Percentiles rank a stretch among this genome's conserved stretches.
These are phyloP conservation scores for Lepiota subincarnata DNA, from an alignment of 768 basidiomycete genomes.

Conservation along the genomic window DNA sequence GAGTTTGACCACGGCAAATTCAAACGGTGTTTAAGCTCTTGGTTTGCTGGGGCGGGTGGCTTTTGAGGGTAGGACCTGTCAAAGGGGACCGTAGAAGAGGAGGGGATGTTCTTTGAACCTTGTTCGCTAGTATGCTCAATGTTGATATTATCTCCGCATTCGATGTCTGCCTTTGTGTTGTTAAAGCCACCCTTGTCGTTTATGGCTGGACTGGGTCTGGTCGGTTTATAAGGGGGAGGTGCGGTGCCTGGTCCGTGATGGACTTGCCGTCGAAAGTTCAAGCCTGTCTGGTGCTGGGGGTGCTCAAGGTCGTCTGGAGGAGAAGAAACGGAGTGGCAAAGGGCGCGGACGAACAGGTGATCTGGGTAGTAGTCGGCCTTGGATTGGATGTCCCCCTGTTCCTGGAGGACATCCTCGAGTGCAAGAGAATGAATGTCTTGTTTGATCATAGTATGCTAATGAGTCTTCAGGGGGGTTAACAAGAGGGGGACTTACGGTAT, in stretches of 20 bases:
- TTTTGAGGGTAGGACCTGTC: not conserved
- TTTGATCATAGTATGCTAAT: not conserved
- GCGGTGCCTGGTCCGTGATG: not conserved
- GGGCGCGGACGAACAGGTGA: conserved; percentile 61
- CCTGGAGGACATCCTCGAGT: conserved; percentile 60
- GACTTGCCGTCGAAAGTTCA: not conserved
- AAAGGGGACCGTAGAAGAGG: not conserved
- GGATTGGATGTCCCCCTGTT: conserved; percentile 44
- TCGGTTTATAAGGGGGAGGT: not conserved
- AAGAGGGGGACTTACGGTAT: conserved; percentile 44
- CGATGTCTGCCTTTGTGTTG: not conserved
- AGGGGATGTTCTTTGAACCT: not conserved
- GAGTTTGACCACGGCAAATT: not conserved
- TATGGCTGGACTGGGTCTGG: not conserved
- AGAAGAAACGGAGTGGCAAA: conserved; percentile 42
- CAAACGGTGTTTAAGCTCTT: not conserved
- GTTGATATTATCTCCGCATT: not conserved
- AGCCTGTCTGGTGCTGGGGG: not conserved
- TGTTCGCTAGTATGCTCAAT: not conserved
- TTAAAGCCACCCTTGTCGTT: not conserved
- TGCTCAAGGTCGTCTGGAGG: conserved; percentile 1
- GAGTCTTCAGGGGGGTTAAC: conserved; percentile 6
- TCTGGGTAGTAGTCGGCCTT: conserved; percentile 46
- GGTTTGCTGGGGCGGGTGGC: not conserved
- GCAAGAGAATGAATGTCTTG: conserved; percentile 62